Base-by-base conservation (phyloP, 202 grass and related monocot genomes). In the Panicum virgatum region DNA sequence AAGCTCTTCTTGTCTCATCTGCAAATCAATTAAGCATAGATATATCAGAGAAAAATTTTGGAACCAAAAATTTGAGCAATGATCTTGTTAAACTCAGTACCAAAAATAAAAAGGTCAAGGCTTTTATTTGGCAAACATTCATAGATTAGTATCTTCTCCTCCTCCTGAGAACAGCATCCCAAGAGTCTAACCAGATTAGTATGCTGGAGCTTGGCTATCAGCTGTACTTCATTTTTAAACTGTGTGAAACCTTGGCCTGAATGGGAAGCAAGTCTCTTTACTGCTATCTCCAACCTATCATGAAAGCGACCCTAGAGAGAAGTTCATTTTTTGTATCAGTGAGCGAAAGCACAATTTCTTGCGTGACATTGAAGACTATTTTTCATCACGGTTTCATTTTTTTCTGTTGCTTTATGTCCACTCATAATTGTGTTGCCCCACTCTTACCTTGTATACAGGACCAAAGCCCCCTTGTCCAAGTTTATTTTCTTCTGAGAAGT, bases 401-500 rank as follows among this genome's bases (percentile, higher is more conserved):
- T n/a, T 69, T 68, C 12, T 40, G 13, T n/a, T 9, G 3, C 7
- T n/a, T 66, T 39, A n/a, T n/a, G 18, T n/a, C 3, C 62, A 38
- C 3, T 65, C 3, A 34, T 34, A 5, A 34, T 34, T 34, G 2
- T 34, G 32, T 34, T 34, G 3, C 32, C 32, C 32, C 60, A 12
- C 5, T 74, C 52, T 57, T 84, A 92, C 87, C 90, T 87, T 92
- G 75, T 89, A 87, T 52, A 89, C 90, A 19, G 80, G 69, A 62
- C 90, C 90, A 47, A 89, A 92, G 5, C 90, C 90, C 10, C 90
- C 90, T 82, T 84, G 69, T 0, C 90, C 86, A 19, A 92, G 72
- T 75, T 89, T 89, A 52, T 89, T 92, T 63, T 69, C 62, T 18
- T 80, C 72, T 3, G 83, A 64, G 39, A 92, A 92, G 51, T 82